Evolutionary conservation across 1,284 basidiomycete genomes (phyloP), one percentile per base, ranked within the genome.

Genomic region (Ustilago shanxiensis): DNA sequence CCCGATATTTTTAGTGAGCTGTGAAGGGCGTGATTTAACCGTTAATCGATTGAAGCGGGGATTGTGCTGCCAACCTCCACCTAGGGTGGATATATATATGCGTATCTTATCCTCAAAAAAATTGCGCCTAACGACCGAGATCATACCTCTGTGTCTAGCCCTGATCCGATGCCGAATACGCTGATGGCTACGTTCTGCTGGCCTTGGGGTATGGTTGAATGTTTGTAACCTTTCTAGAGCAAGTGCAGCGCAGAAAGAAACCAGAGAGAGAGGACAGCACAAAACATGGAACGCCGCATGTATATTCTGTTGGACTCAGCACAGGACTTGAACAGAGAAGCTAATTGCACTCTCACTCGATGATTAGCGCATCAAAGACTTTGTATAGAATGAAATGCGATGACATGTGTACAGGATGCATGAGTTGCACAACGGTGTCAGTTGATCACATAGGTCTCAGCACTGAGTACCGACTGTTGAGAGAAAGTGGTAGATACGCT

Each of bases 401-500:
- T 49, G 22, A 60, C 54, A 56, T n/a, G 54, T 56, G 20, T 45
- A 56, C 41, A 56, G 33, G 22, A 26, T 49, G n/a, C 29, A 31
- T 16, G 22, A 20, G 11, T 37, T 24, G 20, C 18, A 13, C 35
- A 14, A 9, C 11, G 13, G 35, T 10, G 26, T 29, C 54, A 61
- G 59, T 64, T 67, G 59, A 85, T 79, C 18, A 79, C 60, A 53
- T 85, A 85, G 26, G 79, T 80, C 33, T 85, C 84, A 14, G 84
- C 83, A 45, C 70, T 81, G 35, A 86, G 68, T 26, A 86, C 77
- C n/a, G 91, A 89, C 86, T 96, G 94, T 77, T 93, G 91, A 16
- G 92, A 93, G 87, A 91, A 95, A n/a, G 88, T 87, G 6, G 90
- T 89, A 3, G 90, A 88, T 22, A 90, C 90, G 8, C 90, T 91